Evolutionary conservation across 2,329 filamentous ascomycete species (phyloP), one percentile per base, ranked within the genome.

Genomic region (Amesomyces nigricolor): DNA sequence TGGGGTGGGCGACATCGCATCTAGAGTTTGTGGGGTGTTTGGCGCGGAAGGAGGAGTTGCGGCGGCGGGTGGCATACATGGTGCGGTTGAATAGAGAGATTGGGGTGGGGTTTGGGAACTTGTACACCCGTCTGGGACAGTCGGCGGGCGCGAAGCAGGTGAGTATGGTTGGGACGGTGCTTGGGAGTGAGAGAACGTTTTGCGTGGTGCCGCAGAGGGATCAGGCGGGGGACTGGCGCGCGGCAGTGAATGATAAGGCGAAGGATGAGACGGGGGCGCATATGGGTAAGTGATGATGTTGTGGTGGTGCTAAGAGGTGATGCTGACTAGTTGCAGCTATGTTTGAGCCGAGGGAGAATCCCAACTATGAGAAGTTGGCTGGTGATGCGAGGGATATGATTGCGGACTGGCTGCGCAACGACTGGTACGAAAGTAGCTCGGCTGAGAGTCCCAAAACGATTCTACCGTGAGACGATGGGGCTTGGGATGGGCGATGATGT

Each of bases 21-120:
- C 82, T 99, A 26, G 89, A 94, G 70, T 99, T 97, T 65, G 89
- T 97, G 1, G 90, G 91, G 2, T 95, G 90, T 65, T 79, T 99
- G 7, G 87, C 88, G 47, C 84, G 89, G n/a, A 84, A 83, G 4
- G 87, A 91, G 64, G 91, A 96, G 66, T 75, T 97, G 61, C 84
- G 85, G 63, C 81, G 83, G 66, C 83, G 94, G 32, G 78, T 96
- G 9, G 73, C 77, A n/a, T 79, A 75, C 58, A 77, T 96, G 68
- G 77, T 81, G n/a, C 76, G 78, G 56, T 73, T 91, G 17, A 78
- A 83, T 35, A 70, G 75, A 45, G 82, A 88, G 56, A 78, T 89
- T 13, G 78, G 77, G 11, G 78, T 96, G 13, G 88, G 88, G 2
- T 95, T 91, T 67, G 85, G 84, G 13, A 94, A 96, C 67, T 77